phyloP scores from a whole-genome alignment of 768 basidiomycete species.

The Neoboletus brunneissimus region DNA sequence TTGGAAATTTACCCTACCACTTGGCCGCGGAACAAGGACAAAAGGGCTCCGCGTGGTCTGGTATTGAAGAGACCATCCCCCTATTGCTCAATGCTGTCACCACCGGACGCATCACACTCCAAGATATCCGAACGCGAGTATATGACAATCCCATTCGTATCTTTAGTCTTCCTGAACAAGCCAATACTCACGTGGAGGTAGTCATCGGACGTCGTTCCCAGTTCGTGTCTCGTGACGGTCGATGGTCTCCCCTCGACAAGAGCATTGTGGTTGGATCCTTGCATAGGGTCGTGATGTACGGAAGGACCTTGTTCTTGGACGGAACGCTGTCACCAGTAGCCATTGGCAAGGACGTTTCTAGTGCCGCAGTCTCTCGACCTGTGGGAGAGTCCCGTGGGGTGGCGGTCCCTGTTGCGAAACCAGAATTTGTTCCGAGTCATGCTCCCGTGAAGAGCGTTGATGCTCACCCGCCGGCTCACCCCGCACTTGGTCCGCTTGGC shows the following conservation, averaged over 20 bases:
- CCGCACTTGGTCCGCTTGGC: conserved; percentile 7
- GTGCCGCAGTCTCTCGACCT: conserved; percentile 48
- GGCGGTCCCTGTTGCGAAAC: conserved; percentile 19
- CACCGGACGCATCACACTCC: conserved; percentile 73
- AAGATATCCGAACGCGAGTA: conserved; percentile 77
- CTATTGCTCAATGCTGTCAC: conserved; percentile 83
- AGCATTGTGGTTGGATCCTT: conserved; percentile 66
- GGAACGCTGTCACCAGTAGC: conserved; percentile 62
- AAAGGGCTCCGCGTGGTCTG: conserved; percentile 64
- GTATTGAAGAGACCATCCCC: conserved; percentile 84
- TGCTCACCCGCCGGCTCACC: conserved; percentile 16
- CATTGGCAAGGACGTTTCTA: conserved; percentile 71
- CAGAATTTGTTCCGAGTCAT: conserved; percentile 30
- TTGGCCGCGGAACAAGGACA: conserved; percentile 64
- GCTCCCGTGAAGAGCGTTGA: conserved; percentile 34
- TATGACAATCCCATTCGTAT: conserved; percentile 92
- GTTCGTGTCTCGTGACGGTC: conserved; percentile 47
- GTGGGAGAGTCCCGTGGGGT: conserved; percentile 29
- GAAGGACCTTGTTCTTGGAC: conserved; percentile 86
- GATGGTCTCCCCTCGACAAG: conserved; percentile 84
- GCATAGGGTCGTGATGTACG: conserved; percentile 89
- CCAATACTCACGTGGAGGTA: conserved; percentile 88
- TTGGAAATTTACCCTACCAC: conserved; percentile 80
- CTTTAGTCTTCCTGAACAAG: conserved; percentile 85
- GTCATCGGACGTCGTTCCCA: conserved; percentile 73